Evolutionary conservation across 2,329 filamentous ascomycete species (phyloP).

Genomic region (Akanthomyces uredinophilus): DNA sequence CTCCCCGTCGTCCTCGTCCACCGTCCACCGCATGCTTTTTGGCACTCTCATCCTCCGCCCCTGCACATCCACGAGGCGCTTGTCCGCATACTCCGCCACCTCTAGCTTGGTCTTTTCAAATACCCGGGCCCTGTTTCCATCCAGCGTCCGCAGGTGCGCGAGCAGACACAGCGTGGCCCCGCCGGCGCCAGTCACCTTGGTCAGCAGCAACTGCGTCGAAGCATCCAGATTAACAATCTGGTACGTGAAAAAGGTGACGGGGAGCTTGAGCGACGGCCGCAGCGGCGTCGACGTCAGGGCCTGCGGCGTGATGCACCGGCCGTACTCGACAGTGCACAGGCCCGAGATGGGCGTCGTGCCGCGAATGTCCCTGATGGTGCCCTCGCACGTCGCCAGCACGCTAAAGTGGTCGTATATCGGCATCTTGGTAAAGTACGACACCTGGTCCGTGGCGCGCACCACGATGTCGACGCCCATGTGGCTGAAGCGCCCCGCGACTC

Average conservation of each 20-base stretch:
- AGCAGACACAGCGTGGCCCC: neutral
- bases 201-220: neutral
- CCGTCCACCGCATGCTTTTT: neutral
- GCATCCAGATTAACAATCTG: neutral
- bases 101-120: neutral
- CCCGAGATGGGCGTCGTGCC: neutral
- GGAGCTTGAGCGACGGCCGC: neutral
- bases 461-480: neutral
- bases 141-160: neutral
- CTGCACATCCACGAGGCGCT: neutral
- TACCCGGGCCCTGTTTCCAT: neutral
- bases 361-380: neutral
- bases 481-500: neutral
- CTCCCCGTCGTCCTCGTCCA: neutral
- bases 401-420: neutral
- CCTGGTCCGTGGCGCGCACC: neutral
- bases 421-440: neutral
- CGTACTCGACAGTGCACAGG: constrained; percentile 1
- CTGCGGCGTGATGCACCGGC: neutral
- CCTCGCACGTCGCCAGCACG: neutral
- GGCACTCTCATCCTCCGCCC: neutral
- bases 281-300: neutral
- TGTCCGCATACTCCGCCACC: neutral
- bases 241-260: neutral
- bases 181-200: neutral